These are phyloP conservation scores for Arthrobotrys megalospora DNA, from an alignment of 2,329 filamentous ascomycete genomes.

Conservation along the genomic window DNA sequence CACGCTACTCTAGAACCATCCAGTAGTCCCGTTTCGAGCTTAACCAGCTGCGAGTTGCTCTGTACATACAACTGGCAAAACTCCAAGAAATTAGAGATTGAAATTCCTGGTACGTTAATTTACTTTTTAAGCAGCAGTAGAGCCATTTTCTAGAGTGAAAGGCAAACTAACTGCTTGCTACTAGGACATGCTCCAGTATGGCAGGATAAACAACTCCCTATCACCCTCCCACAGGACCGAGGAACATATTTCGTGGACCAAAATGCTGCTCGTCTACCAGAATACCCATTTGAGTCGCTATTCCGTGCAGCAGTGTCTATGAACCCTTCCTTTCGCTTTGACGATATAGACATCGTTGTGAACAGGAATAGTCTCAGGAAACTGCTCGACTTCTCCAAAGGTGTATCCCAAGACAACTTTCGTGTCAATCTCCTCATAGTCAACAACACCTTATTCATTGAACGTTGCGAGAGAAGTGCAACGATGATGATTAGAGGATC, in stretches of 20 bases:
- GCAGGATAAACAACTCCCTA: background rate
- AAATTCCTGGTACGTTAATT: conserved; percentile 32
- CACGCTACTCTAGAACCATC: background rate
- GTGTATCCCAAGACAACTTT: conserved; percentile 64
- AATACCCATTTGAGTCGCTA: conserved; percentile 64
- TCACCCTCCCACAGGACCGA: background rate
- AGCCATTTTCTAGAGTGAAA: too few species aligned
- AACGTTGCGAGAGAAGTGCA: conserved; percentile 63
- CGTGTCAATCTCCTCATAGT: conserved; percentile 66
- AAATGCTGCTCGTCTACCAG: conserved; percentile 64
- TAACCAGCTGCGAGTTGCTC: conserved; percentile 1
- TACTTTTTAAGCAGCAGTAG: too few species aligned
- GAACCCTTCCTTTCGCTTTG: conserved; percentile 62
- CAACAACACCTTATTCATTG: conserved; percentile 66
- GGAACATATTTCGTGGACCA: conserved; percentile 63
- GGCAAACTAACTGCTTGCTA: too few species aligned
- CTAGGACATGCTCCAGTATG: conserved; percentile 17
- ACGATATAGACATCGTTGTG: conserved; percentile 64
- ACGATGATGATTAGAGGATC: conserved; percentile 44
- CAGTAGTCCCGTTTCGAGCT: conserved; percentile 9
- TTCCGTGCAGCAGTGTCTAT: conserved; percentile 63
- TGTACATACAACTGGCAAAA: conserved; percentile 35
- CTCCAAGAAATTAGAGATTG: background rate
- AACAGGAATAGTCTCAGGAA: conserved; percentile 66
- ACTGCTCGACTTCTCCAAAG: conserved; percentile 64